A percentile compares a stretch with the other conserved stretches of the same genome.
phyloP scores from a whole-genome alignment of 495 filamentous ascomycete species.

The Terfezia boudieri region DNA sequence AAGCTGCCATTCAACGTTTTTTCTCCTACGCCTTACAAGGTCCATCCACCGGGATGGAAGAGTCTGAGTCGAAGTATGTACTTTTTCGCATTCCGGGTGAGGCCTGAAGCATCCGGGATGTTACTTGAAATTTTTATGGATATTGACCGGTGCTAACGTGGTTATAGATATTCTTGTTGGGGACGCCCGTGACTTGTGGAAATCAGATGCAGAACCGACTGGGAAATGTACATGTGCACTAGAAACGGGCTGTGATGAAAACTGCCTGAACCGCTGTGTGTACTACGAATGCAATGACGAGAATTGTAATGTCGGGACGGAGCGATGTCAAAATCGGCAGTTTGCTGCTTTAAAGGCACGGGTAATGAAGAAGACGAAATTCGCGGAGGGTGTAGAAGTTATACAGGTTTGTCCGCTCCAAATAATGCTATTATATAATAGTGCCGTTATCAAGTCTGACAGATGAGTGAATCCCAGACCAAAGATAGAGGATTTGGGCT shows the following conservation, averaged over 20 bases:
- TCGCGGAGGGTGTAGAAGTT: conserved; percentile 80
- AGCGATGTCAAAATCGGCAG: conserved; percentile 59
- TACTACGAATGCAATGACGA: conserved; percentile 84
- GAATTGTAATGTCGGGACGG: conserved; percentile 56
- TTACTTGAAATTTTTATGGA: conserved; percentile 1
- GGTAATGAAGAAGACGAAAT: conserved; percentile 56
- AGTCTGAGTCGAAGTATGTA: conserved; percentile 70
- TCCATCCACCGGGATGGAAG: conserved; percentile 73
- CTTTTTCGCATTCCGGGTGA: not conserved
- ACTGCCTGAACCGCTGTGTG: conserved; percentile 88
- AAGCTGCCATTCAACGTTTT: conserved; percentile 76
- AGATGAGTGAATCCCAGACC: conserved; percentile 32
- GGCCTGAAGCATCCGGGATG: not conserved
- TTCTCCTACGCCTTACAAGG: conserved; percentile 49
- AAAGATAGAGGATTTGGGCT: conserved; percentile 74
- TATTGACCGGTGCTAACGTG: conserved; percentile 4
- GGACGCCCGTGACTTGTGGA: conserved; percentile 68
- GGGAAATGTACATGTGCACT: conserved; percentile 56
- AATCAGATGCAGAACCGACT: conserved; percentile 50
- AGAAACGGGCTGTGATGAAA: conserved; percentile 62
- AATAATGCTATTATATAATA: no score
- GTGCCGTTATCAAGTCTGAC: no score
- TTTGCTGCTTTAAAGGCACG: conserved; percentile 62
- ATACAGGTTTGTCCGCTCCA: conserved; percentile 22
- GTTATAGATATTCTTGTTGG: conserved; percentile 69